A percentile compares a stretch with the other conserved stretches of the same genome.
Evolutionary conservation across 2,329 filamentous ascomycete species (phyloP).

Genomic region (Endothia cerciana): DNA sequence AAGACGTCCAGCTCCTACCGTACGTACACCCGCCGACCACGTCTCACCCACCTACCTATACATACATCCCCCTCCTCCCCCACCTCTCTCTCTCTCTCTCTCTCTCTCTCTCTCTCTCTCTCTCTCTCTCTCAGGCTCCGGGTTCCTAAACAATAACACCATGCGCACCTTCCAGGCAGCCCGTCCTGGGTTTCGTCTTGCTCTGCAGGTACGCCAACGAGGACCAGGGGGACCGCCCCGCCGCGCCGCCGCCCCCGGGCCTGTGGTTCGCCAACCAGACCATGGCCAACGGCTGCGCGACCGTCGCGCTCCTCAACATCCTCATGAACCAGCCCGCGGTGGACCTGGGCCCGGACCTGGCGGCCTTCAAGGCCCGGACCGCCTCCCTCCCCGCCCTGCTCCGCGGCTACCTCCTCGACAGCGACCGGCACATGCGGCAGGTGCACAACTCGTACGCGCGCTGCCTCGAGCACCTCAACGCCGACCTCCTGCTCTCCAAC

Average conservation of each 20-base stretch:
- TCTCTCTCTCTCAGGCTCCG: background rate
- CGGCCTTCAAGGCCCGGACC: conserved; percentile 75
- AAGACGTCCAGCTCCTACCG: conserved; percentile 69
- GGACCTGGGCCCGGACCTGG: conserved; percentile 70
- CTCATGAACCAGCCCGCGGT: conserved; percentile 78
- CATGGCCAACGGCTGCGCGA: conserved; percentile 83
- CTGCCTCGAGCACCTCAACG: conserved; percentile 75
- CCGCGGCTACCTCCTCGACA: conserved; percentile 75
- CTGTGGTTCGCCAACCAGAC: conserved; percentile 98
- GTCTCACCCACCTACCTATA: conserved; percentile 5
- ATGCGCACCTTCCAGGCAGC: conserved; percentile 57
- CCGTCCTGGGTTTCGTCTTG: conserved; percentile 86
- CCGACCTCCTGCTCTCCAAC: conserved; percentile 67
- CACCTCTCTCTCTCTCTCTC: no score
- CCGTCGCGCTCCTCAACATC: conserved; percentile 91
- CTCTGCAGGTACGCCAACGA: conserved; percentile 73
- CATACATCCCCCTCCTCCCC: background rate
- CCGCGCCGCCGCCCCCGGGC: conserved; percentile 57
- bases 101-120: no score
- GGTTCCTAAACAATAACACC: no score
- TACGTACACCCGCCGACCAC: conserved; percentile 43
- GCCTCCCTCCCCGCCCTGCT: conserved; percentile 68
- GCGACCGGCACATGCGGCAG: conserved; percentile 74
- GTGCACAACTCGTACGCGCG: conserved; percentile 89
- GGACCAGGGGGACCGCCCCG: conserved; percentile 55